These are phyloP conservation scores for Volutella citrinella DNA, from an alignment of 2,329 filamentous ascomycete species.

Conservation along the genomic window DNA sequence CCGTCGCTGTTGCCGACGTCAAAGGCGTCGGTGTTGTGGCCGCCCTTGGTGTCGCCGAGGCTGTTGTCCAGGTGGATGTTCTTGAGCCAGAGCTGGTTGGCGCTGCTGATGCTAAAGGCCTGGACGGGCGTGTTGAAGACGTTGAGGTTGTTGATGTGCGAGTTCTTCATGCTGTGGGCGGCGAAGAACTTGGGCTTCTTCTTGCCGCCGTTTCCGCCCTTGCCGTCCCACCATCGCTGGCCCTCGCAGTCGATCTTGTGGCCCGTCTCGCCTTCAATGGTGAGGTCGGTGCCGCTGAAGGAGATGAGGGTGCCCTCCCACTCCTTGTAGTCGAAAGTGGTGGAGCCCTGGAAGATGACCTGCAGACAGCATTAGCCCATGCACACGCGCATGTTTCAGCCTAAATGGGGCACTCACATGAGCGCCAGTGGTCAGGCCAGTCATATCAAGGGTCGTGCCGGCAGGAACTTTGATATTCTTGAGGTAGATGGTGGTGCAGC, in stretches of 20 bases:
- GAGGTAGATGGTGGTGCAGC: constrained; percentile 53
- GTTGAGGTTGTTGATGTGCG: constrained; percentile 36
- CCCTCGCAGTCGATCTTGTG: constrained; percentile 54
- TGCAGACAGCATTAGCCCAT: constrained; percentile 1
- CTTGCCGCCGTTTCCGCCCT: constrained; percentile 58
- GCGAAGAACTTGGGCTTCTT: constrained; percentile 62
- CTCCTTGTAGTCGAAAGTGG: constrained; percentile 64
- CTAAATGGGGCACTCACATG: constrained; percentile 25
- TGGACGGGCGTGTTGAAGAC: constrained; percentile 42
- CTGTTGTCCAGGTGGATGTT: constrained; percentile 38
- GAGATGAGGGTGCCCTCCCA: constrained; percentile 64
- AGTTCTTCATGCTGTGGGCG: constrained; percentile 38
- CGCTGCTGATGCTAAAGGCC: constrained; percentile 38
- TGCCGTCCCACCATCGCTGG: constrained; percentile 57
- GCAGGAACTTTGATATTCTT: constrained; percentile 54
- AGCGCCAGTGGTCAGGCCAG: constrained; percentile 48
- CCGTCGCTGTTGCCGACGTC: constrained; percentile 49
- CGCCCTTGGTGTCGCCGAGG: constrained; percentile 31
- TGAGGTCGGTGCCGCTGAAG: constrained; percentile 55
- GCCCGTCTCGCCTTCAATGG: constrained; percentile 48
- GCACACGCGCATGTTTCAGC: too few species aligned
- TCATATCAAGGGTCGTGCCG: constrained; percentile 57
- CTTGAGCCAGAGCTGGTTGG: constrained; percentile 31
- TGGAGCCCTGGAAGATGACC: constrained; percentile 61
- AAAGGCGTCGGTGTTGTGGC: constrained; percentile 58